A percentile compares a stretch with the other conserved stretches of the same genome.
Conservation (phyloP, 768 basidiomycete species). For the Porphyrellus cyaneotinctus region DNA sequence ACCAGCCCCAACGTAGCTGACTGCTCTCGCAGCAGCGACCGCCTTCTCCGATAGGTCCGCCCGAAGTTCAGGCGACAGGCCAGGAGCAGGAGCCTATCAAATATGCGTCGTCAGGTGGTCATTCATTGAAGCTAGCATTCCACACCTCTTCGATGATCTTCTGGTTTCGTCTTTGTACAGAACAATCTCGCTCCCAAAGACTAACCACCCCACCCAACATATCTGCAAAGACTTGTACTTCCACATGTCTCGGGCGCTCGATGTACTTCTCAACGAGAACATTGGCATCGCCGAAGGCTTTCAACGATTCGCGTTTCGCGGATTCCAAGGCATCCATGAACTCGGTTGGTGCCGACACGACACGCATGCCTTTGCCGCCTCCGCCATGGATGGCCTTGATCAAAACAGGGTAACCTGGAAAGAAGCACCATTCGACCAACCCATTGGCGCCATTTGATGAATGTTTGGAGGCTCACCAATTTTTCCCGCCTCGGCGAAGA, state of each 20-base stretch:
- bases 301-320: constrained; percentile 85
- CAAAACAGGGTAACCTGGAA: constrained; percentile 77
- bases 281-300: constrained; percentile 82
- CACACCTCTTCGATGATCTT: constrained; percentile 89
- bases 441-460: background rate
- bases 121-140: background rate
- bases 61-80: constrained; percentile 72
- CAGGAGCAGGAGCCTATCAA: constrained; percentile 82
- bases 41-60: constrained; percentile 83
- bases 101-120: background rate
- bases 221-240: constrained; percentile 95
- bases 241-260: constrained; percentile 81
- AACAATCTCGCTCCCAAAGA: constrained; percentile 94
- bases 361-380: constrained; percentile 94
- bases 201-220: constrained; percentile 75
- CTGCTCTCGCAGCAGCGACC: constrained; percentile 87
- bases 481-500: constrained; percentile 62
- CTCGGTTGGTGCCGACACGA: constrained; percentile 59
- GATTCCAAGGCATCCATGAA: constrained; percentile 79
- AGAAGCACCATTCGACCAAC: background rate
- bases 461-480: constrained; percentile 48
- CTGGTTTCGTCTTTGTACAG: constrained; percentile 88
- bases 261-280: constrained; percentile 91
- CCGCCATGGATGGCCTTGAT: constrained; percentile 98
- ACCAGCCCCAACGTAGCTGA: constrained; percentile 87